Base-by-base conservation (phyloP, 2,329 filamentous ascomycete species). In the Trichoderma oligosporum region DNA sequence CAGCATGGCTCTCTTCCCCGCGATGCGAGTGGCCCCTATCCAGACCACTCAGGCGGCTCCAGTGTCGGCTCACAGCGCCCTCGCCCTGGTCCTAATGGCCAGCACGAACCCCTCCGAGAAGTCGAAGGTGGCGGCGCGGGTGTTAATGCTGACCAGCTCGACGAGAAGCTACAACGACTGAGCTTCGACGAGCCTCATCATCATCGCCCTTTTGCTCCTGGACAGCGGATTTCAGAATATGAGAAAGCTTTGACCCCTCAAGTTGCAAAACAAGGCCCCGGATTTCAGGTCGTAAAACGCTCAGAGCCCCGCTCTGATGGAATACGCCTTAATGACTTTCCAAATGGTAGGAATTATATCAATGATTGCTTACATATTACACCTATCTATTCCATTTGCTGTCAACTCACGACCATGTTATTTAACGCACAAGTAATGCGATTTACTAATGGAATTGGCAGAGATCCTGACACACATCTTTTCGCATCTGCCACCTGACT, bases 391-490 rank as follows among this genome's bases (percentile, higher is more conserved):
- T 31, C n/a, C n/a, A n/a, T n/a, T n/a, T n/a, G n/a, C n/a, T n/a
- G n/a, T n/a, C n/a, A n/a, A n/a, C n/a, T n/a, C n/a, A n/a, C n/a
- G n/a, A n/a, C n/a, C 46, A 6, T 12, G 2, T 16, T 42, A 2
- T 4, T 12, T n/a, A 27, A 9, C 18, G 49, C 20, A 7, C 7
- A 38, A 7, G 3, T 12, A 5, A n/a, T 7, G 41, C 1, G 7
- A 7, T 11, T 39, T 56, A 25, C 60, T 66, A 53, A 65, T 49
- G 68, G 53, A 14, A 22, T 20, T 7, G 5, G 2, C 57, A 97
- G 94, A 99, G 79, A 86, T 97, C 57, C 73, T 97, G 71, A 96
- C 90, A 9, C 91, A 97, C 67, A 86, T 96, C 29, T 76, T 97
- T 57, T 96, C 94, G 36, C 89, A 97, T 74, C 78, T 99, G 52